Percentiles rank a stretch among this genome's conserved stretches.
These are phyloP conservation scores for Coemansia brasiliensis DNA, from an alignment of 192 early-diverging fungal genomes.

Conservation along the genomic window DNA sequence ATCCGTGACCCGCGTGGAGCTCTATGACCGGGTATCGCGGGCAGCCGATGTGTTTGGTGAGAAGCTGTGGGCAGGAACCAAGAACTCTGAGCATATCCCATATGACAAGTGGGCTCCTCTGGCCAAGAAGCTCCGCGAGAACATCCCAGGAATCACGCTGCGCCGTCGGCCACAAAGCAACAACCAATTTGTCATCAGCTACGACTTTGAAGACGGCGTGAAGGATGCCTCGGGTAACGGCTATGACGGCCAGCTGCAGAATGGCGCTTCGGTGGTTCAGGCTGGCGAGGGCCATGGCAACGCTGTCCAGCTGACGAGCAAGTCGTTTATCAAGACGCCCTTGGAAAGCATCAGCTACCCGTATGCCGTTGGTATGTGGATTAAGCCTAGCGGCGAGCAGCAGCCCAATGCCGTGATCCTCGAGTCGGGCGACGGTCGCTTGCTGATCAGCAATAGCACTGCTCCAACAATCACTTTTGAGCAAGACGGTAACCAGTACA, in stretches of 20 bases:
- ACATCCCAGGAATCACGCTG: conserved; percentile 48
- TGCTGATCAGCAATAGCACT: conserved; percentile 43
- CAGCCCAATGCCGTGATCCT: conserved; percentile 32
- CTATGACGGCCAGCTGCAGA: conserved; percentile 48
- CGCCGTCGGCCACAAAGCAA: conserved; percentile 31
- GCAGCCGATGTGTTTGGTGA: conserved; percentile 43
- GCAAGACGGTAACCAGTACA: conserved; percentile 45
- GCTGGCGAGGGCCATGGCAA: conserved; percentile 40
- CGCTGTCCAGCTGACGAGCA: conserved; percentile 30
- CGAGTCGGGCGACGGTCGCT: conserved; percentile 37
- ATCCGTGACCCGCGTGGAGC: conserved; percentile 50
- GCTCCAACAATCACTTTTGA: conserved; percentile 31
- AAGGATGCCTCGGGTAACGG: conserved; percentile 42
- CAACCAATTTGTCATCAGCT: conserved; percentile 40
- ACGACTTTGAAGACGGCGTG: conserved; percentile 42
- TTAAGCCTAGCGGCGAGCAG: conserved; percentile 43
- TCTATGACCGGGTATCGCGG: conserved; percentile 43
- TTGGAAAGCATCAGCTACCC: conserved; percentile 40
- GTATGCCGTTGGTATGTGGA: conserved; percentile 46
- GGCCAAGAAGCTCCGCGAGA: conserved; percentile 53
- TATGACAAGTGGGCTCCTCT: conserved; percentile 43
- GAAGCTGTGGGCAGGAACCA: conserved; percentile 51
- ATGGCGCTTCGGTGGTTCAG: conserved; percentile 39
- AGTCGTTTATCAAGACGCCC: conserved; percentile 41
- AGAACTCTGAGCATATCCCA: conserved; percentile 32